Conservation (phyloP, 495 filamentous ascomycete species). For the Jackrogersella minutella region DNA sequence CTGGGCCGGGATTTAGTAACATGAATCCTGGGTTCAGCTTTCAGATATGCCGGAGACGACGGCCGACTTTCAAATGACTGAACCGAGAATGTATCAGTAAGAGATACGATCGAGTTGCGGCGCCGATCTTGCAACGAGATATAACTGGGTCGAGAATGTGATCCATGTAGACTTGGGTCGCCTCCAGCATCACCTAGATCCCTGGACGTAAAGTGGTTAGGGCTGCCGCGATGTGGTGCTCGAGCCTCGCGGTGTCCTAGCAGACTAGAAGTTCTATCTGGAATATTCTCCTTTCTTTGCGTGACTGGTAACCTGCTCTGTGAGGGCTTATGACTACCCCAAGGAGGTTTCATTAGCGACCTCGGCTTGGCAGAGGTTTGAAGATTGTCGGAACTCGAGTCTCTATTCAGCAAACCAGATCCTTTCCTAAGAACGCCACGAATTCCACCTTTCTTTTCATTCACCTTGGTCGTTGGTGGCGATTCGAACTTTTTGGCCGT, state of each 20-base stretch:
- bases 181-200: conserved; percentile 34
- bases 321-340: conserved; percentile 29
- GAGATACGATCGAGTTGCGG: conserved; percentile 64
- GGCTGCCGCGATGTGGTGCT: conserved; percentile 49
- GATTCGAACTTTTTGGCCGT: conserved; percentile 40
- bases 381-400: conserved; percentile 40
- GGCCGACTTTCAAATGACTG: conserved; percentile 57
- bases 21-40: conserved; percentile 59
- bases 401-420: conserved; percentile 42
- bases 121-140: conserved; percentile 63
- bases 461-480: not conserved
- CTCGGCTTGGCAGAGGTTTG: conserved; percentile 35
- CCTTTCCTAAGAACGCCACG: conserved; percentile 44
- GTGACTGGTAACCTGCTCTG: conserved; percentile 16
- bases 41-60: conserved; percentile 55
- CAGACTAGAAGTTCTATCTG: conserved; percentile 37
- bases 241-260: conserved; percentile 45
- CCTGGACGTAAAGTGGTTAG: conserved; percentile 48
- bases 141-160: conserved; percentile 55
- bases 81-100: conserved; percentile 68
- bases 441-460: conserved; percentile 47
- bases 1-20: conserved; percentile 58
- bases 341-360: conserved; percentile 24
- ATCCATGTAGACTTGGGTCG: conserved; percentile 22
- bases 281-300: conserved; percentile 14